Evolutionary conservation across 768 basidiomycete genomes (phyloP).

Genomic region (Pleurotus salmoneostramineus): DNA sequence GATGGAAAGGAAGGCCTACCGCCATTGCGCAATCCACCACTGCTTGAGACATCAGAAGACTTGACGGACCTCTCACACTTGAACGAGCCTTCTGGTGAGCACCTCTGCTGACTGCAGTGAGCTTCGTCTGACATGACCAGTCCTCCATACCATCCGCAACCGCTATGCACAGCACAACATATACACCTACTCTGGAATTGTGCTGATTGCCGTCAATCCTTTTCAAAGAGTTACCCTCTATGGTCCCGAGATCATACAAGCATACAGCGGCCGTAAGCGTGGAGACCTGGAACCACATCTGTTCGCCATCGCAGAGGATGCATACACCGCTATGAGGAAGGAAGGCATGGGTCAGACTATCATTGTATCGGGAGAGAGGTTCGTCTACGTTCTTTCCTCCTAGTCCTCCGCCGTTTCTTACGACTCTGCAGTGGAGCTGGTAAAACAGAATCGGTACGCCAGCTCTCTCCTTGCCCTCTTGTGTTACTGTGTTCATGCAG

Average conservation of each 20-base stretch:
- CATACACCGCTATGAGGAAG: conserved; percentile 94
- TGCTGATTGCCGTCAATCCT: conserved; percentile 97
- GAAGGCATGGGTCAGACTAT: conserved; percentile 96
- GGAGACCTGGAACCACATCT: conserved; percentile 97
- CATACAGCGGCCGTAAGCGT: conserved; percentile 86
- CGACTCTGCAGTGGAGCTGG: conserved; percentile 81
- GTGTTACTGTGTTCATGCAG: conserved; percentile 6
- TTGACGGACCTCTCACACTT: conserved; percentile 96
- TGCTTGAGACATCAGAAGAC: conserved; percentile 96
- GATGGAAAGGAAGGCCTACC: conserved; percentile 80
- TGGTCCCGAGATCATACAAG: conserved; percentile 95
- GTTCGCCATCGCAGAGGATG: conserved; percentile 99
- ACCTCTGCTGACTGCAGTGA: not conserved
- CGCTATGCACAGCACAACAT: conserved; percentile 97
- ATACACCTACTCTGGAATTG: conserved; percentile 98
- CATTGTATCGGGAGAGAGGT: conserved; percentile 98
- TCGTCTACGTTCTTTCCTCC: conserved; percentile 19
- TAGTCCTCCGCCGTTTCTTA: conserved; percentile 11
- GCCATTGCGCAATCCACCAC: conserved; percentile 92
- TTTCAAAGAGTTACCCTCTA: conserved; percentile 97
- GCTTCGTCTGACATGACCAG: conserved; percentile 32
- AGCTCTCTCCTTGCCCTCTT: not conserved
- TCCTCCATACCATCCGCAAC: conserved; percentile 94
- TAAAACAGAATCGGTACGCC: conserved; percentile 91
- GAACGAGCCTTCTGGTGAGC: conserved; percentile 92